Conservation (phyloP, 805 yeast species). For the Lachancea waltii region DNA sequence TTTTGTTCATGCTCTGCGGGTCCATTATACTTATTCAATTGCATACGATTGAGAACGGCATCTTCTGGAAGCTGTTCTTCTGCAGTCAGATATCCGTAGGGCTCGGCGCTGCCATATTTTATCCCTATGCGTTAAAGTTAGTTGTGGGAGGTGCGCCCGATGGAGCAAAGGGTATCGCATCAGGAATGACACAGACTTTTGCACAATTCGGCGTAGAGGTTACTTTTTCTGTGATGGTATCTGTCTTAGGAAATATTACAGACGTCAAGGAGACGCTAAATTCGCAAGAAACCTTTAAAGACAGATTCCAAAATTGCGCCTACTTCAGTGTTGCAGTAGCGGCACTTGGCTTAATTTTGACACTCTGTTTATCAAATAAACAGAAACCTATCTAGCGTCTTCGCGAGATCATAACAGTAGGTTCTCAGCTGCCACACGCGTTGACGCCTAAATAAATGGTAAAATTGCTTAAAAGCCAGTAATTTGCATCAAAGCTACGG, state of each 20-base stretch:
- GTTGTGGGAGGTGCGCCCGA: slow-evolving; percentile 32
- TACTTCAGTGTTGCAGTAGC: slow-evolving; percentile 11
- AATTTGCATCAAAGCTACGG: too few species aligned
- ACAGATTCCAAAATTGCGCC: slow-evolving; percentile 9
- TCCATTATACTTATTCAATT: slow-evolving; percentile 24
- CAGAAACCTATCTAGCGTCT: too few species aligned
- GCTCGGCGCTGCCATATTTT: slow-evolving; percentile 29
- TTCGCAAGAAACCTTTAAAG: background rate
- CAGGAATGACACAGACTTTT: slow-evolving; percentile 34
- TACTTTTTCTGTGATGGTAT: slow-evolving; percentile 14
- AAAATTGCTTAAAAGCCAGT: too few species aligned
- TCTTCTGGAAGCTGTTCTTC: slow-evolving; percentile 30
- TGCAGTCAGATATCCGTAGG: slow-evolving; percentile 25
- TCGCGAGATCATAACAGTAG: too few species aligned
- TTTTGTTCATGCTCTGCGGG: slow-evolving; percentile 16
- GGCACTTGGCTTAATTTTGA: slow-evolving; percentile 4
- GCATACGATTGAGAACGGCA: slow-evolving; percentile 10
- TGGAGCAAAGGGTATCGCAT: slow-evolving; percentile 36
- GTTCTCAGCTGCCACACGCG: too few species aligned
- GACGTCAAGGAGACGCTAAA: background rate
- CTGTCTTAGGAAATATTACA: slow-evolving; percentile 11
- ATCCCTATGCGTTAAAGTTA: slow-evolving; percentile 31
- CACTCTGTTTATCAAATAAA: background rate
- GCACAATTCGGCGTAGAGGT: slow-evolving; percentile 31
- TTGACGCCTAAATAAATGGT: too few species aligned